Evolutionary conservation across 352 stramenopile genomes (phyloP), one percentile per base, ranked within the genome.

Genomic region (Phytophthora podocarpi): DNA sequence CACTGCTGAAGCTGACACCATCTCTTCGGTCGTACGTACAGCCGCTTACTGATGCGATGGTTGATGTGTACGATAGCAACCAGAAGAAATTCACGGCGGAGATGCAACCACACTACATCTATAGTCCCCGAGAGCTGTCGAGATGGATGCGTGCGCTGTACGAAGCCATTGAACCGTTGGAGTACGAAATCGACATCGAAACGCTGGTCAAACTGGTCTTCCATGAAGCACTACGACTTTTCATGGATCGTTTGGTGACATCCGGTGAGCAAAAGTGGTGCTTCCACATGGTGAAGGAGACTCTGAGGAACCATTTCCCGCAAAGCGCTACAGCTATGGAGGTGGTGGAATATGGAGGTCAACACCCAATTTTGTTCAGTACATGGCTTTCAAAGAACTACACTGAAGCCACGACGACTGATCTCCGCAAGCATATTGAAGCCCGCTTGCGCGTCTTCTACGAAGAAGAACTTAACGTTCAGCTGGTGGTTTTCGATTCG

Each of bases 401-500:
- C 67, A 89, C 88, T 10, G 89, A 97, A 70, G 96, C 98, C 12
- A 89, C 92, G 49, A 87, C 89, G 32, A 74, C 90, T 18, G 93
- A 98, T 45, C 76, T 99, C 18, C 94, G 97, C 13, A 92, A 97
- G 43, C 99, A 99, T 65, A 91, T 99, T 36, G 87, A 92, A 80
- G 96, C 97, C 12, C 87, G 98, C 18, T 85, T 99, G 34, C 89
- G 92, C 6, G 95, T 99, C 9, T 99, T 99, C 76, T 99, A 99
- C 66, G 98, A 99, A 73, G 98, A 99, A 79, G 97, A 99, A 70
- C 82, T 99, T 11, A 98, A 99, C 68, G 97, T 99, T 27, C 97
- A 97, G 39, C 74, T 99, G 2, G 97, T 99, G n/a, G 89, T 99
- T 30, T 99, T 99, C 67, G 98, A 99, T 76, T 98, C 99, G 11